Evolutionary conservation across 768 basidiomycete genomes (phyloP), one percentile per base, ranked within the genome.

Genomic region (Kwoniella sp.): DNA sequence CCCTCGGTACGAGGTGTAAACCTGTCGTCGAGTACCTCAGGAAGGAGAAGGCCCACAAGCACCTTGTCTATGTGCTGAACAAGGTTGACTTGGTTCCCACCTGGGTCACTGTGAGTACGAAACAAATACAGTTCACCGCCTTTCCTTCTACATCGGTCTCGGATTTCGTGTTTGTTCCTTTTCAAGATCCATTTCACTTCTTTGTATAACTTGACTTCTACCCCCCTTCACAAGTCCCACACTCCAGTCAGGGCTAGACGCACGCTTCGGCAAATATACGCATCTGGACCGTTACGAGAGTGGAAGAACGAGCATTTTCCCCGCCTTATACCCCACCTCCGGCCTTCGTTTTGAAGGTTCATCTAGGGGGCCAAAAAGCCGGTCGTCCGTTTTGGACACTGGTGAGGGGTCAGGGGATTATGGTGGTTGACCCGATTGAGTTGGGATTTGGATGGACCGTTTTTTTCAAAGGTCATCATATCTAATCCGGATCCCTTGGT

Each of bases 51-150:
- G 85, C 91, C 22, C 92, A 96, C 82, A 99, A 99, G 81, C 95
- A 98, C 80, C 86, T 99, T 62, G 91, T 99, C 2, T 87, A 97
- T 61, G 85, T 99, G 57, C 87, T 99, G 72, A 99, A 99, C 84
- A 99, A 99, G 83, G 96, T 95, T 77, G 95, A 99, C 81, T 82
- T 99, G 59, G 94, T 99, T 13, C 96, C 95, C 7, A 96, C 92
- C 72, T 99, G 95, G 95, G 95, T 96, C 46, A 97, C 95, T 9
- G 94, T 94, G 80, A 81, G 90, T 84, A 51, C 4, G 13, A 33
- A 33, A 33, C 33, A n/a, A n/a, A n/a, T n/a, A n/a, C n/a, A n/a
- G n/a, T n/a, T n/a, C n/a, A n/a, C n/a, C n/a, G n/a, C n/a, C n/a
- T n/a, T n/a, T n/a, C n/a, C n/a, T n/a, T n/a, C n/a, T n/a, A n/a